Conservation (phyloP, 2,329 filamentous ascomycete species). For the Escovopsis sp. region DNA sequence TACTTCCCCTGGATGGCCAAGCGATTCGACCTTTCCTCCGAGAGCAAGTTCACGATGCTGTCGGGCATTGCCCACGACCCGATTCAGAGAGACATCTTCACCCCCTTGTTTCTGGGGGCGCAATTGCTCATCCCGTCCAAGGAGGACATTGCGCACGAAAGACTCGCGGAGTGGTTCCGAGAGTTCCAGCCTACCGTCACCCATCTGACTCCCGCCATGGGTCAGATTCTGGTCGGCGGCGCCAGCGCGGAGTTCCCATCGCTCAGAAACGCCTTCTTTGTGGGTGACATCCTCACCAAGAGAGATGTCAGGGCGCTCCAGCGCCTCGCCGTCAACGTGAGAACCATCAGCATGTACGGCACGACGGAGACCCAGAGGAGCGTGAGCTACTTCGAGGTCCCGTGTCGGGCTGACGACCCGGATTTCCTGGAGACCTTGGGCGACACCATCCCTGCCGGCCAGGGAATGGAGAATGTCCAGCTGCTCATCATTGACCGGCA, state of each 20-base stretch:
- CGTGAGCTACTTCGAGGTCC: conserved; percentile 72
- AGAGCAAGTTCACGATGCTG: conserved; percentile 68
- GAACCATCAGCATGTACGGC: conserved; percentile 76
- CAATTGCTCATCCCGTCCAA: conserved; percentile 62
- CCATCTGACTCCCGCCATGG: conserved; percentile 92
- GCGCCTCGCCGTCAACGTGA: conserved; percentile 55
- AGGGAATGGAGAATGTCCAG: conserved; percentile 81
- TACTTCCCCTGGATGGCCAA: conserved; percentile 94
- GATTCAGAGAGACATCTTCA: conserved; percentile 65
- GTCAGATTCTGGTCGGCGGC: conserved; percentile 81
- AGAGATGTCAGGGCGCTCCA: conserved; percentile 67
- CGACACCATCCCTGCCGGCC: conserved; percentile 69
- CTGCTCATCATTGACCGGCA: conserved; percentile 66
- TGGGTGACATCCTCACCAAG: conserved; percentile 79
- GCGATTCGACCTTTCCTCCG: conserved; percentile 56
- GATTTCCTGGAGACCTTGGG: conserved; percentile 25
- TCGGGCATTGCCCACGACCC: conserved; percentile 70
- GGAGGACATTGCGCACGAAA: conserved; percentile 78
- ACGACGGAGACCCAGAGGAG: conserved; percentile 73
- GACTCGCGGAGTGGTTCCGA: conserved; percentile 73
- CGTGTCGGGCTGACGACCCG: conserved; percentile 47
- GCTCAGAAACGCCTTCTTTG: conserved; percentile 72
- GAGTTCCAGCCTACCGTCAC: conserved; percentile 61
- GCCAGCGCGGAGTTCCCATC: conserved; percentile 61
- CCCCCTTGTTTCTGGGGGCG: conserved; percentile 72